Percentiles rank a stretch among this genome's conserved stretches.
Conservation (phyloP, 2,329 filamentous ascomycete species). For the Byssothecium circinans region DNA sequence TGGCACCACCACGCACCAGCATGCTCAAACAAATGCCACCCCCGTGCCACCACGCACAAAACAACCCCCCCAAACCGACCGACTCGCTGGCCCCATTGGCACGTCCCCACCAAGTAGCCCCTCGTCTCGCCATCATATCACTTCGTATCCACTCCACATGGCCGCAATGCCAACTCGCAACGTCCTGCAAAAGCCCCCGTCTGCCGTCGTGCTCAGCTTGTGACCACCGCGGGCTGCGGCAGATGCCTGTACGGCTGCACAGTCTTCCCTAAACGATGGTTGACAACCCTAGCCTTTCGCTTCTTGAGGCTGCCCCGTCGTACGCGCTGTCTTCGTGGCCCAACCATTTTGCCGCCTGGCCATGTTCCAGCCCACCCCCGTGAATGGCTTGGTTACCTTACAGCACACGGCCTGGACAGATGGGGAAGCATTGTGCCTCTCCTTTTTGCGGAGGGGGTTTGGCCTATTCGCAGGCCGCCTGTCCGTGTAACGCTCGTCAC, state of each 20-base stretch:
- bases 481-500: too few species aligned
- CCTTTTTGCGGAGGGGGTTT: not conserved
- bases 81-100: not conserved
- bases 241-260: not conserved
- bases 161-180: slow-evolving; percentile 6
- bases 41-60: too few species aligned
- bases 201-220: not conserved
- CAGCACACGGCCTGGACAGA: too few species aligned
- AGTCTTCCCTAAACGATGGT: not conserved
- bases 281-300: not conserved
- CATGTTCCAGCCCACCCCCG: slow-evolving; percentile 15
- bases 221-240: too few species aligned
- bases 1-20: too few species aligned
- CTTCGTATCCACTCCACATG: not conserved
- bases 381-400: slow-evolving; percentile 9
- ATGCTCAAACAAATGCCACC: too few species aligned
- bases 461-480: not conserved
- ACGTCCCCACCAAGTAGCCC: not conserved
- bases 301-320: not conserved
- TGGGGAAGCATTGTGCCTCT: too few species aligned
- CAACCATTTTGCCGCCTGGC: not conserved
- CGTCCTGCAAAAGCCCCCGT: not conserved
- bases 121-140: not conserved
- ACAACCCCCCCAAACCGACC: too few species aligned
- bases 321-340: not conserved